Percentiles rank a stretch among this genome's conserved stretches.
Evolutionary conservation across 176 grass and related monocot genomes (phyloP).

Genomic region (Dendrocalamus sinicus): DNA sequence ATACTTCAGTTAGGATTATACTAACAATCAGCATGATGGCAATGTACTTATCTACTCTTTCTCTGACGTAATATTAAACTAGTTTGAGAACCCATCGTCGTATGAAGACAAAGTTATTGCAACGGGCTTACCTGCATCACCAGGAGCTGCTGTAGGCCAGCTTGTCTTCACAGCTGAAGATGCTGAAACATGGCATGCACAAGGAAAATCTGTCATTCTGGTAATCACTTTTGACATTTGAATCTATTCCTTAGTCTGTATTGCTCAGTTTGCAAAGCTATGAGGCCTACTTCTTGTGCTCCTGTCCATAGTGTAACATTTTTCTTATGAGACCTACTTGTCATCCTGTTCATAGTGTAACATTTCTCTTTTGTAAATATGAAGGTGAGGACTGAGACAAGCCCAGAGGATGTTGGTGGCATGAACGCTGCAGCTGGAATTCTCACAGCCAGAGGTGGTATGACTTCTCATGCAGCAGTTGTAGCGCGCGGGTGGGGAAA

Average conservation of each 20-base stretch:
- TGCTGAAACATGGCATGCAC: constrained; percentile 88
- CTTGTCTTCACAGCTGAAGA: constrained; percentile 95
- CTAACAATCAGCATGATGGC: background rate
- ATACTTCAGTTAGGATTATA: constrained; percentile 5
- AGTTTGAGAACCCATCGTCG: constrained; percentile 85
- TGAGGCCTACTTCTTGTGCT: too few relatives aligned
- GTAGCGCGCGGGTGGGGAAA: constrained; percentile 98
- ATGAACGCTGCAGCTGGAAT: constrained; percentile 93
- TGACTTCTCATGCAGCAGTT: constrained; percentile 98
- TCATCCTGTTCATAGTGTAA: constrained; percentile 16
- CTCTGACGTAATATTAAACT: background rate
- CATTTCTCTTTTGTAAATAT: constrained; percentile 23
- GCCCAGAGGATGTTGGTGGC: constrained; percentile 98
- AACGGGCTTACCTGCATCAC: constrained; percentile 90
- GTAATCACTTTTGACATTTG: constrained; percentile 32
- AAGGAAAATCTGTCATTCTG: constrained; percentile 95
- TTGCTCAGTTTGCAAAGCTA: too few relatives aligned
- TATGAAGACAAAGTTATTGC: constrained; percentile 82
- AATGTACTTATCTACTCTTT: constrained; percentile 42
- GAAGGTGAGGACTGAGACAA: constrained; percentile 97
- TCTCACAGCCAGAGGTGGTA: constrained; percentile 94
- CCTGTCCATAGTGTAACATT: too few relatives aligned
- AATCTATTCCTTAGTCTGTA: too few relatives aligned
- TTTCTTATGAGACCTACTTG: background rate
- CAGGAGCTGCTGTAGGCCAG: constrained; percentile 90